These are phyloP conservation scores for Ophiosphaerella narmari DNA, from an alignment of 2,329 filamentous ascomycete genomes.

Conservation along the genomic window DNA sequence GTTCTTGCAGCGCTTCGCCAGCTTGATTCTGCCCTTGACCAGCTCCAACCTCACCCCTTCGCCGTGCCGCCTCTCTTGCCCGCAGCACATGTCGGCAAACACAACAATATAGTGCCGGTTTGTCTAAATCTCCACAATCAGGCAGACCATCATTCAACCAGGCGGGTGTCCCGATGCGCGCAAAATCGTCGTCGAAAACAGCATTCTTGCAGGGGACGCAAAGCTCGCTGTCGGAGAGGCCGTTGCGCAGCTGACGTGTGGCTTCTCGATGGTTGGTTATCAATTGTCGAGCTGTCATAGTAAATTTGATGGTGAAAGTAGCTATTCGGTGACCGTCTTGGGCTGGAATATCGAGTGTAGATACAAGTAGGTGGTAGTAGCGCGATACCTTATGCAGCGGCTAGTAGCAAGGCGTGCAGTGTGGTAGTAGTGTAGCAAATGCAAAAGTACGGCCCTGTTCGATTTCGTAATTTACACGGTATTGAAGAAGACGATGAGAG, in stretches of 20 bases:
- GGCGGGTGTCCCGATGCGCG: neutral
- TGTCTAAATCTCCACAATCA: neutral
- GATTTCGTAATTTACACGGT: too few relatives aligned
- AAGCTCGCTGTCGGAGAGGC: constrained; percentile 2
- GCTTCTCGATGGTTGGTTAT: neutral
- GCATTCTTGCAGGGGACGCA: constrained; percentile 6
- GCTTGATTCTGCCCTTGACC: too few relatives aligned
- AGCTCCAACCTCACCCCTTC: neutral
- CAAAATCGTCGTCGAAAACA: constrained; percentile 4
- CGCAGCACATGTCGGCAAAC: constrained; percentile 3
- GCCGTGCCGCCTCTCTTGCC: neutral
- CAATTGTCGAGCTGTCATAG: too few relatives aligned
- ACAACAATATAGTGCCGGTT: constrained; percentile 5
- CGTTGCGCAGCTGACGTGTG: neutral
- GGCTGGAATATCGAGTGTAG: too few relatives aligned
- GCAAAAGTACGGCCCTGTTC: too few relatives aligned
- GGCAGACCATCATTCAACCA: constrained; percentile 5
- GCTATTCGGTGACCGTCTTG: too few relatives aligned
- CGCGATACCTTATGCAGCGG: too few relatives aligned
- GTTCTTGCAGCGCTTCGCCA: neutral
- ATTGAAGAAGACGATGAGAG: too few relatives aligned
- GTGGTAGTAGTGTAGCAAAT: too few relatives aligned
- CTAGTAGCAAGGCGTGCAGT: too few relatives aligned
- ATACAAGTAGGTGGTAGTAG: too few relatives aligned
- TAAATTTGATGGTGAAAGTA: too few relatives aligned